Percentiles rank a stretch among this genome's conserved stretches.
phyloP scores from a whole-genome alignment of 2,329 filamentous ascomycete genomes.

The Chrysoporthe puriensis region DNA sequence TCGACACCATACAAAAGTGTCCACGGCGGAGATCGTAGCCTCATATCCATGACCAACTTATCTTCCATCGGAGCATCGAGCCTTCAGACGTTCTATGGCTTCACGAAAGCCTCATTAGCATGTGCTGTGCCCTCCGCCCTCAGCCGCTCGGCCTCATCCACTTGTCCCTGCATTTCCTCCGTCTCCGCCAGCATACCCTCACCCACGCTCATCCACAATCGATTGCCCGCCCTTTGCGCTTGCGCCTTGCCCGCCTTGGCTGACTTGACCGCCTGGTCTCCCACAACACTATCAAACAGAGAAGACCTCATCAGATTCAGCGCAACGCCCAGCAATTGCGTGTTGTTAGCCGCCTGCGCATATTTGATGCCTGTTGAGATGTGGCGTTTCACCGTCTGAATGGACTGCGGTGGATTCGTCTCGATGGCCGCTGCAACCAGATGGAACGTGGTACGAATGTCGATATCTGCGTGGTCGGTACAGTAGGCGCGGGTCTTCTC shows the following conservation, averaged over 20 bases:
- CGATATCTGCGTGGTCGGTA: conserved; percentile 69
- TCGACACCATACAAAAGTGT: not conserved
- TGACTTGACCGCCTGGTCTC: conserved; percentile 78
- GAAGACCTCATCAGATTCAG: conserved; percentile 83
- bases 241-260: conserved; percentile 70
- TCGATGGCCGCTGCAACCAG: conserved; percentile 72
- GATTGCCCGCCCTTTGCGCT: conserved; percentile 70
- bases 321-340: conserved; percentile 79
- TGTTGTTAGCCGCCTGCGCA: conserved; percentile 72
- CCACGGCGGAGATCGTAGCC: too few species aligned
- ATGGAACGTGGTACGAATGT: conserved; percentile 78
- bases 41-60: not conserved
- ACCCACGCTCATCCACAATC: conserved; percentile 79
- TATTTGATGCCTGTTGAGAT: conserved; percentile 74
- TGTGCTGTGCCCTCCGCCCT: conserved; percentile 26
- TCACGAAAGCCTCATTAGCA: conserved; percentile 26
- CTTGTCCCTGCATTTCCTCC: conserved; percentile 71
- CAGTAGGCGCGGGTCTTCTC: conserved; percentile 70
- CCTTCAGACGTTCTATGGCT: conserved; percentile 8
- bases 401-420: conserved; percentile 64
- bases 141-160: conserved; percentile 24
- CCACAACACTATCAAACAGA: conserved; percentile 82
- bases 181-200: conserved; percentile 78
- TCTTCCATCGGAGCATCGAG: not conserved
- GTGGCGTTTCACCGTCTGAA: conserved; percentile 77